Percentiles rank a stretch among this genome's conserved stretches.
phyloP scores from a whole-genome alignment of 2,329 filamentous ascomycete species.

The Tricladium varicosporioides region DNA sequence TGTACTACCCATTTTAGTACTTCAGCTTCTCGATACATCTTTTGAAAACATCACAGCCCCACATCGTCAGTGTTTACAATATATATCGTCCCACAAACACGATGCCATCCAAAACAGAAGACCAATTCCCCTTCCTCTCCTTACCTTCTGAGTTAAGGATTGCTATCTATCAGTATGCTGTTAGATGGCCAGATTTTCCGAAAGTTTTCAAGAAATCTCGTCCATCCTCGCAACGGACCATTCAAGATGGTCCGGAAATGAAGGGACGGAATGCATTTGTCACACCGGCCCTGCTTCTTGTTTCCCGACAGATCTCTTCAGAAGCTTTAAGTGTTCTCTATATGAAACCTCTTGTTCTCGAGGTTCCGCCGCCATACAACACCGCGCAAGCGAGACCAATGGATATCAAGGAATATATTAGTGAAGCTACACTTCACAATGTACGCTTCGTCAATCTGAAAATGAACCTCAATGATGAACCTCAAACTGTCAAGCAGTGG shows the following conservation, averaged over 20 bases:
- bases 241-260: too few species aligned
- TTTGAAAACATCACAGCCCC: too few species aligned
- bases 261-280: background rate
- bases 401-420: constrained; percentile 22
- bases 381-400: constrained; percentile 12
- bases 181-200: background rate
- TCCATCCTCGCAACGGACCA: too few species aligned
- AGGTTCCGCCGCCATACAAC: constrained; percentile 11
- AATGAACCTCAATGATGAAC: constrained; percentile 12
- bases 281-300: constrained; percentile 35
- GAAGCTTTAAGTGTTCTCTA: constrained; percentile 32
- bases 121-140: background rate
- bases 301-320: constrained; percentile 35
- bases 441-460: constrained; percentile 19
- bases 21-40: too few species aligned
- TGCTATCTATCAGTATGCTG: background rate
- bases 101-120: background rate
- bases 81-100: background rate
- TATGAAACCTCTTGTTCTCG: constrained; percentile 31
- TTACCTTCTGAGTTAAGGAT: background rate
- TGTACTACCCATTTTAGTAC: too few species aligned
- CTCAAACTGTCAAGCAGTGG: constrained; percentile 5
- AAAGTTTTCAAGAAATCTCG: background rate
- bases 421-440: constrained; percentile 15
- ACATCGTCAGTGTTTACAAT: too few species aligned